phyloP scores from a whole-genome alignment of 2,329 filamentous ascomycete genomes.

The Aspergillus persii region DNA sequence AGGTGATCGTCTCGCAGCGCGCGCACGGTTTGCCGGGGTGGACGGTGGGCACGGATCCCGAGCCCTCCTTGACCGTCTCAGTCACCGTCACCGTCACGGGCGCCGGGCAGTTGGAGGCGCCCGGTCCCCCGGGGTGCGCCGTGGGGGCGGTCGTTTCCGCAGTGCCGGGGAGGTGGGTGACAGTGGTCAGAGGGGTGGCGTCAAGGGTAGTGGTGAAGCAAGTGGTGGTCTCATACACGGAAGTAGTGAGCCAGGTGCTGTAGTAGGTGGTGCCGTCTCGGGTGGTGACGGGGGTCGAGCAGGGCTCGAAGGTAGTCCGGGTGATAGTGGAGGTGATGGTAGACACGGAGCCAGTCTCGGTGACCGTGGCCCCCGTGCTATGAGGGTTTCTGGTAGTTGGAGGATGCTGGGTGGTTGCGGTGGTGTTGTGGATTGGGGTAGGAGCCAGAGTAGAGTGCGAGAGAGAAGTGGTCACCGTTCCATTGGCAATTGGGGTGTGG shows the following conservation, averaged over 20 bases:
- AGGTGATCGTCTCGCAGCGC: conserved; percentile 27
- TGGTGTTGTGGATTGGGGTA: conserved; percentile 7
- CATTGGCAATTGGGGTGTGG: conserved; percentile 8
- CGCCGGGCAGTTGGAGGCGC: not conserved
- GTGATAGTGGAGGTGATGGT: conserved; percentile 30
- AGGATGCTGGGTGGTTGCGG: not conserved
- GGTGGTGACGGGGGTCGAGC: conserved; percentile 31
- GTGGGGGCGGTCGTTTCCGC: not conserved
- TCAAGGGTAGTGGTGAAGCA: conserved; percentile 20
- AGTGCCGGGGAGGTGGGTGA: not conserved
- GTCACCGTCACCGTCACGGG: conserved; percentile 18
- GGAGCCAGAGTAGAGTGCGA: conserved; percentile 8
- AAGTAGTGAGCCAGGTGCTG: conserved; percentile 32
- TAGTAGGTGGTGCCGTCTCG: conserved; percentile 30
- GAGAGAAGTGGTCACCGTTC: conserved; percentile 4
- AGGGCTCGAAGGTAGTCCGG: conserved; percentile 32
- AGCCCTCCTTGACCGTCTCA: conserved; percentile 8
- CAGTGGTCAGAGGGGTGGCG: conserved; percentile 4
- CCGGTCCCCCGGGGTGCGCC: not conserved
- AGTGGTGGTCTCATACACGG: conserved; percentile 29
- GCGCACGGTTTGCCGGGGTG: conserved; percentile 13
- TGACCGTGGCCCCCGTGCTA: not conserved
- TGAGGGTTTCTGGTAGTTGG: not conserved
- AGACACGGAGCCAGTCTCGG: not conserved
- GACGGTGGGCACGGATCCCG: not conserved